A percentile compares a stretch with the other conserved stretches of the same genome.
These are phyloP conservation scores for Parmelia sp. DNA, from an alignment of 495 filamentous ascomycete genomes.

Conservation along the genomic window DNA sequence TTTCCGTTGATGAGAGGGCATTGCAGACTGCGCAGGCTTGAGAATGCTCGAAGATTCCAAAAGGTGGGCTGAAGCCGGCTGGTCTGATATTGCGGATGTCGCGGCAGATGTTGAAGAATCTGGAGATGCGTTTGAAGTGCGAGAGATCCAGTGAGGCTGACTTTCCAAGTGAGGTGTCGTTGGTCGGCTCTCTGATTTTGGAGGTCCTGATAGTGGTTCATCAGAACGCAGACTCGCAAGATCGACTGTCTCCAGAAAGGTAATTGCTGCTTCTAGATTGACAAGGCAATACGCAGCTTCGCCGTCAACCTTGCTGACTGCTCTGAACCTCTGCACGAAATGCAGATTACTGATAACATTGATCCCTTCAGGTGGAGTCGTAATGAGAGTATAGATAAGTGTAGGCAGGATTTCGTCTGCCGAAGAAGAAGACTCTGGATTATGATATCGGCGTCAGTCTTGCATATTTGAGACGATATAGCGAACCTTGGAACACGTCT, in stretches of 20 bases:
- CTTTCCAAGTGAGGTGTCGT: conserved; percentile 49
- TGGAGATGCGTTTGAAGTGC: conserved; percentile 37
- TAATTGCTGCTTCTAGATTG: conserved; percentile 90
- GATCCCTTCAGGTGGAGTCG: conserved; percentile 77
- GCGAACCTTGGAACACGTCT: no score
- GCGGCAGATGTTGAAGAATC: conserved; percentile 2
- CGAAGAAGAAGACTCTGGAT: conserved; percentile 77
- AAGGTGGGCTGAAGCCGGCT: conserved; percentile 16
- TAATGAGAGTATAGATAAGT: conserved; percentile 90
- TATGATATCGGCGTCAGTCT: no score
- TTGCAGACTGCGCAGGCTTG: conserved; percentile 35
- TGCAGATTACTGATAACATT: conserved; percentile 86
- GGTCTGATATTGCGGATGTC: conserved; percentile 12
- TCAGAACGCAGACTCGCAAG: conserved; percentile 85
- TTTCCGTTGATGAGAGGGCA: conserved; percentile 52
- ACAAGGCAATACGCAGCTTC: conserved; percentile 95
- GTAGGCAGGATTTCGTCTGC: conserved; percentile 96
- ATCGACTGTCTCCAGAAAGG: conserved; percentile 96
- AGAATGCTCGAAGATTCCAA: conserved; percentile 33
- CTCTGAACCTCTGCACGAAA: conserved; percentile 91
- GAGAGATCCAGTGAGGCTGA: conserved; percentile 39
- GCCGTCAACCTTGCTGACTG: conserved; percentile 77
- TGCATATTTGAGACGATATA: no score
- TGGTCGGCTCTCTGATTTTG: conserved; percentile 47
- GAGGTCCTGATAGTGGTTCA: conserved; percentile 57